Evolutionary conservation across 371 early-diverging fungal species (phyloP).

Genomic region (Saksenaea oblongispora): DNA sequence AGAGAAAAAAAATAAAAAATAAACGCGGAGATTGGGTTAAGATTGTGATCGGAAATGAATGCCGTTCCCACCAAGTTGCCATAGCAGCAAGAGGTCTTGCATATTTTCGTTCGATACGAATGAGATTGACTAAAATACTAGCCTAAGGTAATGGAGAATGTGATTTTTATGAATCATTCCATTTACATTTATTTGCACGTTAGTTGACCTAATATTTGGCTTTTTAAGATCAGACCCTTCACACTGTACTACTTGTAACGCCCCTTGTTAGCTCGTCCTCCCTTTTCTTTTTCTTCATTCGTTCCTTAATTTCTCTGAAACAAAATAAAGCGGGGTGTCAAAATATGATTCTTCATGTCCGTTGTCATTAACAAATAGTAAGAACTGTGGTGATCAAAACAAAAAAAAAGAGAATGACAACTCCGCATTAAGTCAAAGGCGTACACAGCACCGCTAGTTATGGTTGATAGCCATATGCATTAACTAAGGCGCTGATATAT

Average conservation of each 20-base stretch:
- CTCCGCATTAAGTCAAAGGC: not conserved
- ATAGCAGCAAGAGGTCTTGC: not conserved
- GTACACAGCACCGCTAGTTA: not conserved
- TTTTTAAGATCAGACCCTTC: not conserved
- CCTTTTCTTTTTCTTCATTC: not conserved
- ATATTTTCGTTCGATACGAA: not conserved
- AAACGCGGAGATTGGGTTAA: not conserved
- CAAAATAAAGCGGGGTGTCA: constrained; percentile 1
- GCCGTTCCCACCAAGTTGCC: not conserved
- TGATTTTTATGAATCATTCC: not conserved
- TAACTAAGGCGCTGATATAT: not conserved
- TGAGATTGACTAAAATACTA: not conserved
- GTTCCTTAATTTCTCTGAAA: not conserved
- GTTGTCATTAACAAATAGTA: not conserved
- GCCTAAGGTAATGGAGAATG: not conserved
- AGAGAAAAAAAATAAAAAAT: not conserved
- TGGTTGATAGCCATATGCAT: too few relatives aligned
- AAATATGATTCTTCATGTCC: not conserved
- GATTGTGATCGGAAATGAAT: constrained; percentile 1
- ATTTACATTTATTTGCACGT: too few relatives aligned
- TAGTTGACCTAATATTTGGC: not conserved
- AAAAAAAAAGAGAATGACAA: not conserved
- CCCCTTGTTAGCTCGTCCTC: not conserved
- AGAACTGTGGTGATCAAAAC: not conserved
- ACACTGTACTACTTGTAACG: not conserved